These are phyloP conservation scores for Kockiozyma suomiensis DNA, from an alignment of 805 yeast genomes.

Conservation along the genomic window DNA sequence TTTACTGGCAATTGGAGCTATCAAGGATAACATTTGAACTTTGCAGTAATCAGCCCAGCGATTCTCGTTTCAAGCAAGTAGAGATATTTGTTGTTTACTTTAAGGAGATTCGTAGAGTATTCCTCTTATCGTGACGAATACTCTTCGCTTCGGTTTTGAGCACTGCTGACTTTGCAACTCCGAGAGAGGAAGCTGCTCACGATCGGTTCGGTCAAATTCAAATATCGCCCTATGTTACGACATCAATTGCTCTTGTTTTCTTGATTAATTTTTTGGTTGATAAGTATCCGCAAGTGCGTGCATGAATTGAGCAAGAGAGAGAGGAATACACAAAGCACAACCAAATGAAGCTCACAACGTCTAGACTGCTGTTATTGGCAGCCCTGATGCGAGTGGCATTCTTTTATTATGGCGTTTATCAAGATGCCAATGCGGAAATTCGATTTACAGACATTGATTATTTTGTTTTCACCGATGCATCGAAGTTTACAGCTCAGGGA, in stretches of 20 bases:
- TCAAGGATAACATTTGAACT: neutral
- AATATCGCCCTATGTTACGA: no score
- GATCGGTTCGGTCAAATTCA: no score
- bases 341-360: conserved; percentile 27
- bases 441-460: conserved; percentile 95
- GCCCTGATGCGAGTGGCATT: conserved; percentile 58
- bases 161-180: no score
- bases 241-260: no score
- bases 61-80: no score
- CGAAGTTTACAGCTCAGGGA: conserved; percentile 62
- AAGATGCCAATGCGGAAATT: conserved; percentile 75
- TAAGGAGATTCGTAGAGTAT: no score
- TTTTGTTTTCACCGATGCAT: conserved; percentile 90
- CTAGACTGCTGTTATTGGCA: conserved; percentile 21
- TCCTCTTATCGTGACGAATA: no score
- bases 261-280: neutral
- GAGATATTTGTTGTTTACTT: no score
- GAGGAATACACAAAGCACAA: neutral
- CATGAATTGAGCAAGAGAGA: conserved; percentile 1
- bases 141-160: no score
- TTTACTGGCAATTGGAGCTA: neutral
- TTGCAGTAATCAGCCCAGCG: no score
- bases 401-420: conserved; percentile 79
- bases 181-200: no score
- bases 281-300: neutral